phyloP scores from a whole-genome alignment of 768 basidiomycete species.

The Inosperma sp. region DNA sequence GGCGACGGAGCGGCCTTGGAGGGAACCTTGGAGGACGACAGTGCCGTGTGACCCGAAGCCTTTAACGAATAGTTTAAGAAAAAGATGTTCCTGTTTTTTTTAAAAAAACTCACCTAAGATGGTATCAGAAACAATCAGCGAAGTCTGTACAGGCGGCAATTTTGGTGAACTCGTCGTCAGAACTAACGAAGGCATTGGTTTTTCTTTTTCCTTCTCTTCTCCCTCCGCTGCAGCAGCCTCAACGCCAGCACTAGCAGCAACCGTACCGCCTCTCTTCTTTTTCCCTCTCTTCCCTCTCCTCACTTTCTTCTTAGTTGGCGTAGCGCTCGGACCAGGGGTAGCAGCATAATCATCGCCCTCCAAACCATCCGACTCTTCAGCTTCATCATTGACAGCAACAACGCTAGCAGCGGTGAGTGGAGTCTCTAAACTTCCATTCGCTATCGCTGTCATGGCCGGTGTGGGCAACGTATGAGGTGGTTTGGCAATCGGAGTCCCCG shows the following conservation, averaged over 20 bases:
- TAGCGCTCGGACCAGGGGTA: constrained; percentile 37
- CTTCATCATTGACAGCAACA: neutral
- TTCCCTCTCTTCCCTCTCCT: constrained; percentile 51
- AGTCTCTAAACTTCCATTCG: too few species aligned
- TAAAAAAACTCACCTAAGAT: constrained; percentile 55
- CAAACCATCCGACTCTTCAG: constrained; percentile 10
- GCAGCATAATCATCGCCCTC: constrained; percentile 20
- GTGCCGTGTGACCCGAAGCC: constrained; percentile 97
- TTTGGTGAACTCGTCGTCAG: constrained; percentile 27
- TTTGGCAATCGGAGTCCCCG: neutral
- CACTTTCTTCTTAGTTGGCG: constrained; percentile 43
- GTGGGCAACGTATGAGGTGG: neutral
- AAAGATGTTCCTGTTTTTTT: neutral
- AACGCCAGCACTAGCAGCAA: constrained; percentile 41
- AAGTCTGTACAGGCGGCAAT: constrained; percentile 28
- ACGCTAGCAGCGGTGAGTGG: neutral
- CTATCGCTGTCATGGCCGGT: neutral
- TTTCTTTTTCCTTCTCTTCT: constrained; percentile 30
- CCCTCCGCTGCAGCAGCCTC: constrained; percentile 27
- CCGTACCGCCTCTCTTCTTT: constrained; percentile 44
- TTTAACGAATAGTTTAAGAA: constrained; percentile 27
- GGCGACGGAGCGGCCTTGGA: constrained; percentile 98
- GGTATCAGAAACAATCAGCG: constrained; percentile 66
- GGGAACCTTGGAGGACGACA: constrained; percentile 87
- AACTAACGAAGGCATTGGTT: constrained; percentile 21